Conservation (phyloP, 1,284 basidiomycete species). For the Omphalotus olearius region DNA sequence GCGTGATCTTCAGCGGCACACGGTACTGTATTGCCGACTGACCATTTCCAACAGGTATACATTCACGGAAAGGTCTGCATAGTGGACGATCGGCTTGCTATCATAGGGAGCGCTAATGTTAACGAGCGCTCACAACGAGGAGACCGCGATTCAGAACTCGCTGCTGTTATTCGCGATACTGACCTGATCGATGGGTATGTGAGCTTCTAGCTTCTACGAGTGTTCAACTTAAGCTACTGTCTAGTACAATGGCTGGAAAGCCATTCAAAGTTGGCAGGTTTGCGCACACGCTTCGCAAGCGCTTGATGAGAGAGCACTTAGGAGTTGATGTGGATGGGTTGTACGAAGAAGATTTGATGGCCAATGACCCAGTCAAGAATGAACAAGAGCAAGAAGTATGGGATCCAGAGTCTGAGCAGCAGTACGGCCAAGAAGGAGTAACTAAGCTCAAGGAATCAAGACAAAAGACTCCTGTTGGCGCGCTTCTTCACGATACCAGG, state of each 20-base stretch:
- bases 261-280: slow-evolving; percentile 97
- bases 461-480: slow-evolving; percentile 31
- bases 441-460: slow-evolving; percentile 37
- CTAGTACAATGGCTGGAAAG: slow-evolving; percentile 87
- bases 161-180: slow-evolving; percentile 90
- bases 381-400: slow-evolving; percentile 60
- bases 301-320: slow-evolving; percentile 95
- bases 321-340: slow-evolving; percentile 93
- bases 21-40: slow-evolving; percentile 1
- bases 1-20: slow-evolving; percentile 13
- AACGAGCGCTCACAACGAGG: slow-evolving; percentile 96
- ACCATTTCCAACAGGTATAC: slow-evolving; percentile 59
- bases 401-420: slow-evolving; percentile 81
- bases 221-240: slow-evolving; percentile 4
- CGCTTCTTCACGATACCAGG: slow-evolving; percentile 32
- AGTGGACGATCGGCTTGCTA: slow-evolving; percentile 94
- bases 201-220: background rate
- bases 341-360: slow-evolving; percentile 73
- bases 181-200: slow-evolving; percentile 90
- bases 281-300: slow-evolving; percentile 89
- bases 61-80: slow-evolving; percentile 91
- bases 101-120: slow-evolving; percentile 99
- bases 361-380: slow-evolving; percentile 47
- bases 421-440: slow-evolving; percentile 39
- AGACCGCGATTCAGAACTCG: slow-evolving; percentile 95